Conservation (phyloP, 2,329 filamentous ascomycete genomes). For the Elsinoe perseae region DNA sequence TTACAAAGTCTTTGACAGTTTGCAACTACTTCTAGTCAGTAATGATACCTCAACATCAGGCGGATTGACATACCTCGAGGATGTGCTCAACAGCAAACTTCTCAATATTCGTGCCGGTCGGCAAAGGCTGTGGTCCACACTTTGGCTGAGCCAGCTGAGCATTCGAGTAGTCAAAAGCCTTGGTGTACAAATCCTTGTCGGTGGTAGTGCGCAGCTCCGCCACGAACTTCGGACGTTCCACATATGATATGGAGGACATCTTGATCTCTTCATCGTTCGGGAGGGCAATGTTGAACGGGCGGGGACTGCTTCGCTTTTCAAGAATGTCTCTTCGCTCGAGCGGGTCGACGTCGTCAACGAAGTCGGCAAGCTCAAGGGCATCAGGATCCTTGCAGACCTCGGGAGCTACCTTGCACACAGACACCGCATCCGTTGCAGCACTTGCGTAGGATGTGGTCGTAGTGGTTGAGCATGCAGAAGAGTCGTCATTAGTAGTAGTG, state of each 20-base stretch:
- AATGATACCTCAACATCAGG: too few relatives aligned
- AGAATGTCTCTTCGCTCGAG: neutral
- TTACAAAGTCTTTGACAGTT: constrained; percentile 7
- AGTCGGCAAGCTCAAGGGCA: constrained; percentile 2
- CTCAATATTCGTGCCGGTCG: neutral
- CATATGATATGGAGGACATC: constrained; percentile 1
- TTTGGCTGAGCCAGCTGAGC: neutral
- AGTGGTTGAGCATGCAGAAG: neutral
- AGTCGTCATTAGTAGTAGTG: neutral
- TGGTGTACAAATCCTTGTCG: constrained; percentile 7
- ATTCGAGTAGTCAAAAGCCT: constrained; percentile 5
- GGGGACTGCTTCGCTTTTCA: neutral
- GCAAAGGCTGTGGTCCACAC: neutral
- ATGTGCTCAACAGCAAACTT: constrained; percentile 3
- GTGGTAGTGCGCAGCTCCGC: neutral
- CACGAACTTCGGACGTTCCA: constrained; percentile 3
- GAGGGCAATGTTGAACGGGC: neutral
- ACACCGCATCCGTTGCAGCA: neutral
- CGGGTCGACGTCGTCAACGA: neutral
- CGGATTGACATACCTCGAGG: neutral
- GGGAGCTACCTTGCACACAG: neutral
- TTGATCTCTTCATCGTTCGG: neutral
- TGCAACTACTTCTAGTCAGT: neutral
- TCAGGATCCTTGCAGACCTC: neutral
- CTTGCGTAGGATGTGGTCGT: neutral